These are phyloP conservation scores for Penicillium lividum DNA, from an alignment of 495 filamentous ascomycete species.

Conservation along the genomic window DNA sequence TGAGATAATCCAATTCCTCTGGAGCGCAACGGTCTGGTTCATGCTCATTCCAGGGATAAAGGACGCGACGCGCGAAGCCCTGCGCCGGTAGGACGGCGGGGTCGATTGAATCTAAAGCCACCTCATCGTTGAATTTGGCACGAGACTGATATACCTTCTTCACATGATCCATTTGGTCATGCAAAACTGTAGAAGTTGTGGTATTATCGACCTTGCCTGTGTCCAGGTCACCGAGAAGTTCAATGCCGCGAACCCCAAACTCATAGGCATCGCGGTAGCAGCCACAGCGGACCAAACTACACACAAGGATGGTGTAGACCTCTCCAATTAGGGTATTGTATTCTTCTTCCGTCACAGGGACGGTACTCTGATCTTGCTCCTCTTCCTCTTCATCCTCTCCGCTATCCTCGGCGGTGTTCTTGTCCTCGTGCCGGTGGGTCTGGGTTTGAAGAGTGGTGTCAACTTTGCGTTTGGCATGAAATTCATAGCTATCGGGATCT, in stretches of 20 bases:
- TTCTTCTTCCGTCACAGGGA: conserved; percentile 41
- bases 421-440: neutral
- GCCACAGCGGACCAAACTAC: conserved; percentile 64
- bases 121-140: conserved; percentile 36
- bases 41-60: conserved; percentile 91
- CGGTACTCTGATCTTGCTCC: conserved; percentile 38
- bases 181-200: conserved; percentile 14
- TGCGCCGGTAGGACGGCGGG: conserved; percentile 62
- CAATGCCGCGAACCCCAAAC: conserved; percentile 55
- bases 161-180: conserved; percentile 32
- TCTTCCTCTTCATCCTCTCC: conserved; percentile 16
- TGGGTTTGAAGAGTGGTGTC: conserved; percentile 9
- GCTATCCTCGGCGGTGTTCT: conserved; percentile 1
- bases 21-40: conserved; percentile 82
- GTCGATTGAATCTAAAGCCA: conserved; percentile 36
- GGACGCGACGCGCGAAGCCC: conserved; percentile 76
- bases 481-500: conserved; percentile 55
- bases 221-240: conserved; percentile 20
- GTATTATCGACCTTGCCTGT: conserved; percentile 29
- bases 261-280: conserved; percentile 69
- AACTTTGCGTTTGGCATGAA: conserved; percentile 37
- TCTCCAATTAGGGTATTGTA: conserved; percentile 42
- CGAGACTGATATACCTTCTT: conserved; percentile 26
- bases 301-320: conserved; percentile 47
- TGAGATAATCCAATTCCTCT: conserved; percentile 66